These are phyloP conservation scores for Penicillium sp. DNA, from an alignment of 2,329 filamentous ascomycete species.

Conservation along the genomic window DNA sequence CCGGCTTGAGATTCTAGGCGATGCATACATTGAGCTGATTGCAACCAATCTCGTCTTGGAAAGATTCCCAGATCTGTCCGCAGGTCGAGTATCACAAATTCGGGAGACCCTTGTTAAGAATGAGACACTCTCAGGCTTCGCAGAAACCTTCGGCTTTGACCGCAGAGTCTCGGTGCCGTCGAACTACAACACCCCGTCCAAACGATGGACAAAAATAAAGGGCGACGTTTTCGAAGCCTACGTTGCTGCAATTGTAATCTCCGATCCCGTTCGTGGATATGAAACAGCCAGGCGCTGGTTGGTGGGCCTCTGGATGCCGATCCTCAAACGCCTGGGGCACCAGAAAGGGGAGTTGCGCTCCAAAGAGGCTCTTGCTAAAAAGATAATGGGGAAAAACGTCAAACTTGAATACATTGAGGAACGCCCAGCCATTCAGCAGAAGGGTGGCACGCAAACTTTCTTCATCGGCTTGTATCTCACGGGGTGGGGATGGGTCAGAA, in stretches of 20 bases:
- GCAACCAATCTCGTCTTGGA: conserved; percentile 72
- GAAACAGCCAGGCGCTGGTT: conserved; percentile 67
- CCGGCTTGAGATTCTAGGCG: conserved; percentile 82
- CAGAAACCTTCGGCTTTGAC: conserved; percentile 68
- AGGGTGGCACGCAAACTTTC: conserved; percentile 42
- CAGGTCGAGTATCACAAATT: conserved; percentile 71
- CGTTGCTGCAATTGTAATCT: conserved; percentile 72
- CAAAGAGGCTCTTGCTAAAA: conserved; percentile 55
- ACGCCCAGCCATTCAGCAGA: conserved; percentile 31
- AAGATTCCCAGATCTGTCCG: conserved; percentile 63
- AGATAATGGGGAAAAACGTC: conserved; percentile 58
- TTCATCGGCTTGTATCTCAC: conserved; percentile 50
- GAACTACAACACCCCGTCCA: conserved; percentile 44
- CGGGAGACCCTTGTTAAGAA: conserved; percentile 82
- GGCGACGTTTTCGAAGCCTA: conserved; percentile 93
- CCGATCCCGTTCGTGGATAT: conserved; percentile 64
- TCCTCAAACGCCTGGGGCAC: conserved; percentile 47
- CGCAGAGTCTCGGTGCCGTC: conserved; percentile 59
- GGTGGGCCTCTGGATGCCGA: conserved; percentile 68
- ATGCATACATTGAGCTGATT: conserved; percentile 78
- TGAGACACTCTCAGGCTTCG: conserved; percentile 68
- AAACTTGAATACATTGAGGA: conserved; percentile 60
- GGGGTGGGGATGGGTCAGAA: conserved; percentile 48
- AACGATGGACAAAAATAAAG: conserved; percentile 69
- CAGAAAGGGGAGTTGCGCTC: conserved; percentile 38